phyloP scores from a whole-genome alignment of 2,329 filamentous ascomycete genomes.

The Xylariaceae sp. region DNA sequence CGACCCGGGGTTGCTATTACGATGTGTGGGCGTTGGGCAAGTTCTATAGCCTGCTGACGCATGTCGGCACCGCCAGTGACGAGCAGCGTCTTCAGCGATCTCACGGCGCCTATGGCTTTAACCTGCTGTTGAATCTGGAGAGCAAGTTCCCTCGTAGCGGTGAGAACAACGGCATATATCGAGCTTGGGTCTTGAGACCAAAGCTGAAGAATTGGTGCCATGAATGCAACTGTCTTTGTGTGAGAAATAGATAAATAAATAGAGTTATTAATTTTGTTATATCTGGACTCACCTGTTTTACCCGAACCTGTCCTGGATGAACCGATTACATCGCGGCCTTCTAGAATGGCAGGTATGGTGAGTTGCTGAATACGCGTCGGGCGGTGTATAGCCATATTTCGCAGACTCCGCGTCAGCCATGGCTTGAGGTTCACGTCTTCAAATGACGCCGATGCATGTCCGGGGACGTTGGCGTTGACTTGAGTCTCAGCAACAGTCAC shows the following conservation, averaged over 20 bases:
- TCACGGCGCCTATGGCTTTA: constrained; percentile 82
- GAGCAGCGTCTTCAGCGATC: constrained; percentile 81
- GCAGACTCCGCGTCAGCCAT: constrained; percentile 81
- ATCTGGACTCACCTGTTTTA: constrained; percentile 56
- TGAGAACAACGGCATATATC: constrained; percentile 84
- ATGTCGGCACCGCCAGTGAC: constrained; percentile 92
- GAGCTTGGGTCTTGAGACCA: constrained; percentile 90
- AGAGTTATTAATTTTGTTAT: neutral
- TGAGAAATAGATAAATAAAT: constrained; percentile 1
- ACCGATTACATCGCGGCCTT: constrained; percentile 74
- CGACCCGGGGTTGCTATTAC: constrained; percentile 93
- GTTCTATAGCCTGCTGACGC: constrained; percentile 78
- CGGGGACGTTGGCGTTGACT: constrained; percentile 44
- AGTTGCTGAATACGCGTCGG: constrained; percentile 90
- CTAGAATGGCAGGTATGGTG: constrained; percentile 87
- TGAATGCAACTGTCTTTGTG: constrained; percentile 63
- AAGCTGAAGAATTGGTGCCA: constrained; percentile 86
- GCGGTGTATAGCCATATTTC: constrained; percentile 70
- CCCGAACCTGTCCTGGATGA: constrained; percentile 92
- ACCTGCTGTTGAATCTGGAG: constrained; percentile 96
- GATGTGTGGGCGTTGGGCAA: constrained; percentile 77
- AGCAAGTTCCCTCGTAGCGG: constrained; percentile 85
- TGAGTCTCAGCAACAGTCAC: constrained; percentile 43
- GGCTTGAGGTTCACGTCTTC: constrained; percentile 66
- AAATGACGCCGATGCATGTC: constrained; percentile 59